phyloP scores from a whole-genome alignment of 352 stramenopile species.

The Phytophthora macrochlamydospora region DNA sequence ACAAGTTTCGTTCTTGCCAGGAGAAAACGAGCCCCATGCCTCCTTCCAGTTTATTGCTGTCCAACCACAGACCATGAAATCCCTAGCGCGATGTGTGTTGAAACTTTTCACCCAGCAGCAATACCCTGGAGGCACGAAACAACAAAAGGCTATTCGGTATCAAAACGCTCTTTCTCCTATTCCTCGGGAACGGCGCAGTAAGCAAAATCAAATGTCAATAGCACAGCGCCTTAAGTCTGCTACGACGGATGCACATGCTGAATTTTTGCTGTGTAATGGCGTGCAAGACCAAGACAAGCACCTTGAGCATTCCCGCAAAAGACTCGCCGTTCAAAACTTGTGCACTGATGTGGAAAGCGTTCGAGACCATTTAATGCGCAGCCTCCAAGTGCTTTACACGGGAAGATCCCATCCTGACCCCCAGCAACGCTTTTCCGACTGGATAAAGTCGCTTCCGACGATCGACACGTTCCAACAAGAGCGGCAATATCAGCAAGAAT shows the following conservation, averaged over 20 bases:
- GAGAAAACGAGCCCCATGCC: not conserved
- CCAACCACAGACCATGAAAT: conserved; percentile 11
- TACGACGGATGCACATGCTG: conserved; percentile 8
- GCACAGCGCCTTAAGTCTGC: conserved; percentile 13
- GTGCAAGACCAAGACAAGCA: not conserved
- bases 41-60: conserved; percentile 21
- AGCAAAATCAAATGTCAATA: not conserved
- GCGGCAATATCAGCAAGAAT: conserved; percentile 34
- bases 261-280: conserved; percentile 8
- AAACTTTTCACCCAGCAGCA: conserved; percentile 15
- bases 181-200: not conserved
- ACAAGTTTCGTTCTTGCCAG: not conserved
- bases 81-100: conserved; percentile 7
- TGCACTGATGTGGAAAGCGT: conserved; percentile 36
- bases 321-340: conserved; percentile 30
- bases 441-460: conserved; percentile 62
- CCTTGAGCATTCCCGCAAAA: conserved; percentile 22
- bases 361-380: conserved; percentile 34
- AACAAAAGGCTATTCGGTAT: not conserved
- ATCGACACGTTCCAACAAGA: conserved; percentile 54
- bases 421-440: conserved; percentile 47
- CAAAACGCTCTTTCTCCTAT: conserved; percentile 14
- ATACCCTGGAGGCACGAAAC: not conserved
- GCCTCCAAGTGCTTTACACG: conserved; percentile 41
- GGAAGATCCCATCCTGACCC: conserved; percentile 50